A percentile compares a stretch with the other conserved stretches of the same genome.
Evolutionary conservation across 495 filamentous ascomycete species (phyloP).

Genomic region (Pyrenula massariospora): DNA sequence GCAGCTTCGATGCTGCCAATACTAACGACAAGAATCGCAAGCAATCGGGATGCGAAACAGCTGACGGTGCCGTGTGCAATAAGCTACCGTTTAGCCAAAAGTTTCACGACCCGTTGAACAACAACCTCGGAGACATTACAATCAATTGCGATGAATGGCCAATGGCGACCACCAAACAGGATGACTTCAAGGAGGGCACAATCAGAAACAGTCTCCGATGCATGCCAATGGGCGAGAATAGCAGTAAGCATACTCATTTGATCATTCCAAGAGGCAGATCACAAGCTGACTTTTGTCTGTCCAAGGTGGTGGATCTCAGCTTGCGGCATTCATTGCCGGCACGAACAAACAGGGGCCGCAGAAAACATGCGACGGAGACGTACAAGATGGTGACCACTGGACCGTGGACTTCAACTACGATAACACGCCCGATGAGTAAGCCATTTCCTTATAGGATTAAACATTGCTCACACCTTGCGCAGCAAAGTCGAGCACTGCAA

Average conservation of each 20-base stretch:
- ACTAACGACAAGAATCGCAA: neutral
- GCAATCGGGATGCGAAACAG: neutral
- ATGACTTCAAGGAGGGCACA: conserved; percentile 1
- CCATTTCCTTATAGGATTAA: neutral
- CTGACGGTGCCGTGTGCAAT: neutral
- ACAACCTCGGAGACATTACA: neutral
- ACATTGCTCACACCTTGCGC: neutral
- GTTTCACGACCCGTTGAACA: neutral
- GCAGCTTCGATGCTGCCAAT: neutral
- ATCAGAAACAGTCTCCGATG: conserved; percentile 3
- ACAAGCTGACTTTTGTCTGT: neutral
- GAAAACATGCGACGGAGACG: neutral
- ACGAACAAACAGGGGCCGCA: neutral
- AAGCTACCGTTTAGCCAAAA: neutral
- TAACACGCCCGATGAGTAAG: neutral
- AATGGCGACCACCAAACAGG: conserved; percentile 1
- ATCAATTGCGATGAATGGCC: neutral
- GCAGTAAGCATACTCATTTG: neutral
- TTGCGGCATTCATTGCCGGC: neutral
- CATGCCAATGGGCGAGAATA: conserved; percentile 1
- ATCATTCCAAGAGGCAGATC: neutral
- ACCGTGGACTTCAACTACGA: conserved; percentile 1
- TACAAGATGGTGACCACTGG: conserved; percentile 2
- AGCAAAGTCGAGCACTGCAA: neutral
- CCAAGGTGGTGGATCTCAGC: neutral